phyloP scores from a whole-genome alignment of 129 eudicot species.

The Pulicaria dysenterica region DNA sequence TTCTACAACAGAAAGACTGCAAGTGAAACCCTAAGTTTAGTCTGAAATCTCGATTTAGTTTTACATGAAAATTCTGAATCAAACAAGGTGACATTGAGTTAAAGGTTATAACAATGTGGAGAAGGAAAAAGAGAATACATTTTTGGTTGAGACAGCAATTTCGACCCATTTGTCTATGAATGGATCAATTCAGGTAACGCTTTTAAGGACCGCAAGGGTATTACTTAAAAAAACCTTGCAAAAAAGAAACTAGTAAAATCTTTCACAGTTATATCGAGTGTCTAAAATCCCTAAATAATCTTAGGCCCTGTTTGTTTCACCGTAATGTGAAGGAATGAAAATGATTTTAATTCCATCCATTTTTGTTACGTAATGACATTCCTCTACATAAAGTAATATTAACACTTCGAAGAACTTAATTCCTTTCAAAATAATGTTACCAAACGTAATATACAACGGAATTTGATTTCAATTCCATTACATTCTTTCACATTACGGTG shows the following conservation, averaged over 20 bases:
- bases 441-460: no score
- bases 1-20: constrained; percentile 18
- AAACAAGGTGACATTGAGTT: background rate
- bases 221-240: background rate
- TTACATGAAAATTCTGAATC: background rate
- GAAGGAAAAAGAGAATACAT: background rate
- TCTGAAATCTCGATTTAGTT: background rate
- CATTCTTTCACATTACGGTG: no score
- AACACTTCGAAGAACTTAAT: no score
- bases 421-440: no score
- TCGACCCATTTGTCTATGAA: no score
- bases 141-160: no score
- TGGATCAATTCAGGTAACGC: background rate
- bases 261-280: background rate
- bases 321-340: background rate
- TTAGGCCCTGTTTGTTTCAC: background rate
- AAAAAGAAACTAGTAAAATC: background rate
- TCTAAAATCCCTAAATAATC: no score
- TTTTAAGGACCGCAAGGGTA: background rate
- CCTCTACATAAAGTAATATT: no score
- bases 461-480: no score
- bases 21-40: background rate
- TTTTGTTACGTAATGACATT: no score
- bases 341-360: no score
- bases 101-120: background rate